Conservation (phyloP, 1,284 basidiomycete species). For the Austroboletus rostrupii region DNA sequence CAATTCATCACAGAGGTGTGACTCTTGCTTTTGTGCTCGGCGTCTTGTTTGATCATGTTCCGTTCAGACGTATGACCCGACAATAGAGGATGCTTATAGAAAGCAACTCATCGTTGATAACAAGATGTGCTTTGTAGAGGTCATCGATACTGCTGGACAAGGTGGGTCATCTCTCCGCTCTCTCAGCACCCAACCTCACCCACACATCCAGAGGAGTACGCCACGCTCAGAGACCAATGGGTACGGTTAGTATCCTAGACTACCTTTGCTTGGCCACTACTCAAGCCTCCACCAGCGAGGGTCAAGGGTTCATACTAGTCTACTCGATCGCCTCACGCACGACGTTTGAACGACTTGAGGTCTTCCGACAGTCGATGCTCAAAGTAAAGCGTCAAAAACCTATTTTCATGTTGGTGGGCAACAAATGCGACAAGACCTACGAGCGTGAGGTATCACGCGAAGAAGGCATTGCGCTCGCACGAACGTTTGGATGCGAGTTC, state of each 20-base stretch:
- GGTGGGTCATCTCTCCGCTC: slow-evolving; percentile 47
- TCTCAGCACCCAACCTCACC: slow-evolving; percentile 12
- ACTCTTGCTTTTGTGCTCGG: slow-evolving; percentile 10
- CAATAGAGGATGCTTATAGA: slow-evolving; percentile 93
- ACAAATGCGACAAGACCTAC: slow-evolving; percentile 85
- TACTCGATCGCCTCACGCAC: slow-evolving; percentile 96
- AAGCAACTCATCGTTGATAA: slow-evolving; percentile 91
- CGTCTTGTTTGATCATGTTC: slow-evolving; percentile 10
- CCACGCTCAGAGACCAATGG: slow-evolving; percentile 98
- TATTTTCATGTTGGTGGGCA: slow-evolving; percentile 87
- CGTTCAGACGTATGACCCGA: slow-evolving; percentile 78
- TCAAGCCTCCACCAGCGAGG: slow-evolving; percentile 61
- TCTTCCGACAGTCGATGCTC: slow-evolving; percentile 92
- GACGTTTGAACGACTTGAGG: slow-evolving; percentile 91
- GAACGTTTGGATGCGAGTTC: slow-evolving; percentile 89
- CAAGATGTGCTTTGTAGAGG: slow-evolving; percentile 87
- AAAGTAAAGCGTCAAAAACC: slow-evolving; percentile 89
- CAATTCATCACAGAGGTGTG: slow-evolving; percentile 43
- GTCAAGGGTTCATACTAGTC: slow-evolving; percentile 97
- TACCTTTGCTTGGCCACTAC: slow-evolving; percentile 8
- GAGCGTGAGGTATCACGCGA: slow-evolving; percentile 85
- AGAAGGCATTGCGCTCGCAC: slow-evolving; percentile 84
- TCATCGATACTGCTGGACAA: slow-evolving; percentile 92
- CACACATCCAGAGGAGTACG: slow-evolving; percentile 77
- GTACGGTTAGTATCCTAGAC: slow-evolving; percentile 67